These are phyloP conservation scores for Fraxinus sp. DNA, from an alignment of 305 asterid genomes.

Conservation along the genomic window DNA sequence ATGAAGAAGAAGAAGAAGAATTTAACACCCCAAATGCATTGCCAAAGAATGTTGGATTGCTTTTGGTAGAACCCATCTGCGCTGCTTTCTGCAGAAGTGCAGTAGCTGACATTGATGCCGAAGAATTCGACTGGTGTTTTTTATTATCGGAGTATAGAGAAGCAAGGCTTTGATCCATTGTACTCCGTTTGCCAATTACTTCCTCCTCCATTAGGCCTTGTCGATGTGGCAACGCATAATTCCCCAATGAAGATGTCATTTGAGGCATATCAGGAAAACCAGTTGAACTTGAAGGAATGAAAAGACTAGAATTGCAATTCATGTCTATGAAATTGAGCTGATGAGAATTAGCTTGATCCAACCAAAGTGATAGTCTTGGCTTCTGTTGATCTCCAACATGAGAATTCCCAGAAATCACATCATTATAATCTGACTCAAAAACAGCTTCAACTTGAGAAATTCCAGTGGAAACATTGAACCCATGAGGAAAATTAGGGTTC, in stretches of 20 bases:
- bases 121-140: conserved; percentile 28
- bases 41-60: conserved; percentile 49
- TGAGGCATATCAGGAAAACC: conserved; percentile 48
- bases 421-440: conserved; percentile 25
- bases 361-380: conserved; percentile 46
- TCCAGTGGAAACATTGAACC: conserved; percentile 15
- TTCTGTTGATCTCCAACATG: conserved; percentile 26
- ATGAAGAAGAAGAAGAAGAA: conserved; percentile 40
- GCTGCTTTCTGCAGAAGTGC: conserved; percentile 89
- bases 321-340: conserved; percentile 24
- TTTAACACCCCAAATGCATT: conserved; percentile 55
- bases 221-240: conserved; percentile 32
- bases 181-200: not conserved
- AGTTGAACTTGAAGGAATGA: conserved; percentile 31
- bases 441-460: conserved; percentile 15
- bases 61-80: conserved; percentile 72
- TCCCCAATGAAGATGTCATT: conserved; percentile 42
- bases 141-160: conserved; percentile 41
- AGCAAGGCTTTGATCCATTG: conserved; percentile 25
- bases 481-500: conserved; percentile 26
- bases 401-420: conserved; percentile 29
- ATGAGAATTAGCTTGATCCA: conserved; percentile 34
- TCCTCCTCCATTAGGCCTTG: conserved; percentile 44
- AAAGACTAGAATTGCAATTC: conserved; percentile 40
- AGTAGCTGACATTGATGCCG: conserved; percentile 77